Evolutionary conservation across 192 early-diverging fungal genomes (phyloP).

Genomic region (Dispira parvispora): DNA sequence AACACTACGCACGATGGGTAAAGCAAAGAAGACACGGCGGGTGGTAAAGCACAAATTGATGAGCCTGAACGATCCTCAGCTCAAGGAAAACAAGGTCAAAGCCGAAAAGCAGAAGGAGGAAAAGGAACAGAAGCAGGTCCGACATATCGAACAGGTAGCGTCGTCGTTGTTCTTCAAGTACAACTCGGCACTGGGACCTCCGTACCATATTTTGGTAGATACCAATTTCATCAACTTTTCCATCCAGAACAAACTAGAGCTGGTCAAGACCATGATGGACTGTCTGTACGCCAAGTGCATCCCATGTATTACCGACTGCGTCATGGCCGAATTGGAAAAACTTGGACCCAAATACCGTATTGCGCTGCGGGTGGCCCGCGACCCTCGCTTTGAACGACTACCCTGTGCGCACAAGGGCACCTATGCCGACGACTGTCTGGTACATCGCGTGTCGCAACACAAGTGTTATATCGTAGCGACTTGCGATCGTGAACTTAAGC

Average conservation of each 20-base stretch:
- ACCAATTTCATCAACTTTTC: conserved; percentile 99
- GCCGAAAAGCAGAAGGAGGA: conserved; percentile 40
- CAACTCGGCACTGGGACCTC: conserved; percentile 87
- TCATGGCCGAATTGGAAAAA: conserved; percentile 97
- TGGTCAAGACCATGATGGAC: conserved; percentile 96
- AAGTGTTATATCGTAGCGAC: conserved; percentile 97
- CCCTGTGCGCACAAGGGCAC: conserved; percentile 95
- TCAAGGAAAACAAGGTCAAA: conserved; percentile 42
- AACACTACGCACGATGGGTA: no score
- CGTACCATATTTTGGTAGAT: conserved; percentile 91
- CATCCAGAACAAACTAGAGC: conserved; percentile 96
- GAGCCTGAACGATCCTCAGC: no score
- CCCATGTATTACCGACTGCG: conserved; percentile 96
- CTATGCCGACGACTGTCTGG: conserved; percentile 98
- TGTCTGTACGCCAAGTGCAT: conserved; percentile 95
- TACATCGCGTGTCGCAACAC: conserved; percentile 82
- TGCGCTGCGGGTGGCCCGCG: conserved; percentile 81
- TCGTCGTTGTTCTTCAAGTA: conserved; percentile 95
- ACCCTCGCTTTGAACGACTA: conserved; percentile 92
- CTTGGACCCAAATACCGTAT: conserved; percentile 90
- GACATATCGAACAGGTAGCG: conserved; percentile 71
- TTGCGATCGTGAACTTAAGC: conserved; percentile 91
- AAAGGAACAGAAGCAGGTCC: conserved; percentile 48
- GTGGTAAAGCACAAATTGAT: no score
- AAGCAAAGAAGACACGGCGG: no score